Evolutionary conservation across 2,329 filamentous ascomycete genomes (phyloP).

Genomic region (Colletotrichum sp.): DNA sequence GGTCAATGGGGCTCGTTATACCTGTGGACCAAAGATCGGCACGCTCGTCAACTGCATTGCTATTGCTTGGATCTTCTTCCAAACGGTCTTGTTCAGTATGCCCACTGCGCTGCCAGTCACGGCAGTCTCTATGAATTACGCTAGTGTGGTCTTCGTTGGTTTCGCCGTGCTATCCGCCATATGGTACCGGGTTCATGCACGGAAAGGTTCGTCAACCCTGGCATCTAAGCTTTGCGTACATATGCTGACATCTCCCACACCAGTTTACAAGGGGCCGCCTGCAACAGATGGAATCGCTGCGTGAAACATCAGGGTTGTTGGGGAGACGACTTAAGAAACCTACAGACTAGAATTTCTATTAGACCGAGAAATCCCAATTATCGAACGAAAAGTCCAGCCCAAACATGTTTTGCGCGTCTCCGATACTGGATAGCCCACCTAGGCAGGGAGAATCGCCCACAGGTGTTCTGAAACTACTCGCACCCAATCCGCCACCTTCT

Average conservation of each 20-base stretch:
- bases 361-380: background rate
- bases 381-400: background rate
- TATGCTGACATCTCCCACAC: background rate
- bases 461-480: background rate
- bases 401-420: background rate
- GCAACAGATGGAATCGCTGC: background rate
- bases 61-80: conserved; percentile 68
- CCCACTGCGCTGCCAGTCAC: conserved; percentile 66
- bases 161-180: conserved; percentile 63
- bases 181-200: conserved; percentile 58
- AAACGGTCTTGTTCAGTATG: conserved; percentile 77
- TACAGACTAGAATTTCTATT: background rate
- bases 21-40: conserved; percentile 63
- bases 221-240: background rate
- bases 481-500: background rate
- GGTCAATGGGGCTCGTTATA: conserved; percentile 61
- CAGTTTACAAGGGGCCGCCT: background rate
- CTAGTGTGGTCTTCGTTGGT: conserved; percentile 72
- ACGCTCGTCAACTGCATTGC: conserved; percentile 66
- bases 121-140: conserved; percentile 70
- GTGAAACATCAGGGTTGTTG: background rate
- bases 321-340: background rate
- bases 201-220: background rate
- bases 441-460: background rate
- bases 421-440: background rate